Conservation (phyloP, 2,329 filamentous ascomycete genomes). For the Aspergillus sp. region DNA sequence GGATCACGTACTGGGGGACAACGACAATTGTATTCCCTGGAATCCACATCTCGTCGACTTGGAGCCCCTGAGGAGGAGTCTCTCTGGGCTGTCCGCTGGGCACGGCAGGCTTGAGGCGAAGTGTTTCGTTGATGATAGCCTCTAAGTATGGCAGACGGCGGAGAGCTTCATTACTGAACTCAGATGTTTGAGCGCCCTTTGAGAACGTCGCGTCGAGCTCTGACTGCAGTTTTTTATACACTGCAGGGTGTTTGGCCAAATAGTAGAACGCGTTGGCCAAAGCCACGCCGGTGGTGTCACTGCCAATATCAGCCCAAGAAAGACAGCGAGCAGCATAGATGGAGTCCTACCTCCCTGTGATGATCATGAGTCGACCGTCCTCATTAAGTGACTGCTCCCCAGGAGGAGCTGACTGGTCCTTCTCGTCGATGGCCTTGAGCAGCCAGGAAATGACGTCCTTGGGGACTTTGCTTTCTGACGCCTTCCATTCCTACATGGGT, state of each 20-base stretch:
- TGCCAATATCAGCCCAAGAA: neutral
- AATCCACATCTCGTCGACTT: conserved; percentile 12
- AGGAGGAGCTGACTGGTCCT: conserved; percentile 15
- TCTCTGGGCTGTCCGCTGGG: conserved; percentile 36
- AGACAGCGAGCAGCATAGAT: too few relatives aligned
- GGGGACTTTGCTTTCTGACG: conserved; percentile 11
- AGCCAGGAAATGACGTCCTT: conserved; percentile 20
- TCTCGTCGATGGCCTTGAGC: conserved; percentile 15
- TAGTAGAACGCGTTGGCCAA: conserved; percentile 34
- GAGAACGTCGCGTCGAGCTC: conserved; percentile 25
- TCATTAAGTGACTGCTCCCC: conserved; percentile 13
- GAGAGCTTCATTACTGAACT: conserved; percentile 3
- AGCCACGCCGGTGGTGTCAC: conserved; percentile 37
- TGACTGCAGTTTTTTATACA: conserved; percentile 31
- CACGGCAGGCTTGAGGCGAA: conserved; percentile 41
- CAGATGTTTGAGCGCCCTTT: neutral
- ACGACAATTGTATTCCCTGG: conserved; percentile 9
- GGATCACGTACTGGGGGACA: conserved; percentile 7
- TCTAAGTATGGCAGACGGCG: conserved; percentile 24
- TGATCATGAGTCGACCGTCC: conserved; percentile 16
- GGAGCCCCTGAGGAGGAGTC: conserved; percentile 36
- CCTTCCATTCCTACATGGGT: neutral
- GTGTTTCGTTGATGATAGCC: conserved; percentile 33
- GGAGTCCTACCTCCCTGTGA: conserved; percentile 15
- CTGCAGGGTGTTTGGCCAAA: conserved; percentile 31